Conservation (phyloP, 2,329 filamentous ascomycete genomes). For the Colletotrichum brevisporum region DNA sequence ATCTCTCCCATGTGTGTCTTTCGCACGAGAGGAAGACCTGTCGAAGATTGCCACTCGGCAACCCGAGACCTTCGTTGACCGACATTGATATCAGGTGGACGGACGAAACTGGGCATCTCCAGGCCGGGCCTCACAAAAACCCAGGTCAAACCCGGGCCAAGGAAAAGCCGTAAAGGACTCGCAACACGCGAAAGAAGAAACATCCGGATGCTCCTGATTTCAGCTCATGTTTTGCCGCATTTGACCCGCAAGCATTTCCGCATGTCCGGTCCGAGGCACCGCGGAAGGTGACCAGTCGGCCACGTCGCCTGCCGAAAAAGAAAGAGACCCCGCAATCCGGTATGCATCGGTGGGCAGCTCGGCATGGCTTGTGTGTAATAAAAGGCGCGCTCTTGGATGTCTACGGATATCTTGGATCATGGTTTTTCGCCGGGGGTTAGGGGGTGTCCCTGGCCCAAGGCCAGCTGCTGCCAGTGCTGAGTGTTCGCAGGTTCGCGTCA, state of each 20-base stretch:
- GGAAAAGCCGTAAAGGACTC: not conserved
- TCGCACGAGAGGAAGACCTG: no score
- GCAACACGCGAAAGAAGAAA: not conserved
- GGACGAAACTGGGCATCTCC: not conserved
- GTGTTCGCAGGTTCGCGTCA: not conserved
- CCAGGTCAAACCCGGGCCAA: no score
- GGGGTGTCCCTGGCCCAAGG: not conserved
- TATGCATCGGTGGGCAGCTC: not conserved
- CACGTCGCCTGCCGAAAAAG: not conserved
- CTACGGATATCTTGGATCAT: not conserved
- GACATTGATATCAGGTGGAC: not conserved
- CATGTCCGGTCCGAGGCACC: not conserved
- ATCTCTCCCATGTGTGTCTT: no score
- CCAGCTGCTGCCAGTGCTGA: not conserved
- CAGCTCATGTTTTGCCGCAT: not conserved
- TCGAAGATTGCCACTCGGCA: not conserved
- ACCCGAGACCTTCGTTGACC: not conserved
- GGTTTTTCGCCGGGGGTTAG: not conserved
- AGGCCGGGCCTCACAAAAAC: not conserved
- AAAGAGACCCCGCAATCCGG: slow-evolving; percentile 2
- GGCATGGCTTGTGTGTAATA: no score
- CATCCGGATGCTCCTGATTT: not conserved
- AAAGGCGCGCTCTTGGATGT: not conserved
- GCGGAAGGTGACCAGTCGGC: not conserved
- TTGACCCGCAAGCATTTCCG: not conserved